Conservation (phyloP, 306 rosid genomes). For the Fragaria vesca region DNA sequence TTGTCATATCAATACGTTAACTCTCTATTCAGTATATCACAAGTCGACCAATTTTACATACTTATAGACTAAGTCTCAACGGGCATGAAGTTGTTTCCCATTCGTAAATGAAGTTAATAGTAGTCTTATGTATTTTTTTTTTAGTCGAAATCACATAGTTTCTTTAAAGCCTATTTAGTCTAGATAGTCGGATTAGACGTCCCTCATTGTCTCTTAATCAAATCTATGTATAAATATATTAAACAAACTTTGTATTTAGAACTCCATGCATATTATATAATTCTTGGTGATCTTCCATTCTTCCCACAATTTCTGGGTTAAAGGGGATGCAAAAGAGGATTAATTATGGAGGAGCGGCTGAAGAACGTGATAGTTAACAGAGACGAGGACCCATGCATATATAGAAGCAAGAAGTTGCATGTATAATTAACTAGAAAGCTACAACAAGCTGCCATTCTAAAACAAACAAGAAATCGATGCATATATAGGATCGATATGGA, state of each 20-base stretch:
- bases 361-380: conserved; percentile 27
- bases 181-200: too few species aligned
- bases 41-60: background rate
- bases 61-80: too few species aligned
- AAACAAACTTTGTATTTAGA: too few species aligned
- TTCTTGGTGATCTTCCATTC: background rate
- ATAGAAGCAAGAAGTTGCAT: conserved; percentile 25
- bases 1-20: background rate
- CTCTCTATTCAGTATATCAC: background rate
- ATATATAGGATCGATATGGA: background rate
- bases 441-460: background rate
- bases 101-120: too few species aligned
- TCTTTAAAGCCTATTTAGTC: too few species aligned
- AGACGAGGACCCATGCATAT: conserved; percentile 19
- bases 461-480: background rate
- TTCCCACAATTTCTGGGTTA: conserved; percentile 11
- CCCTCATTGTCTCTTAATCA: background rate
- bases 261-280: too few species aligned
- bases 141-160: too few species aligned
- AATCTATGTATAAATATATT: background rate
- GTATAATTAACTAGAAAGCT: background rate
- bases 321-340: background rate
- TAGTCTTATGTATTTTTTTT: too few species aligned
- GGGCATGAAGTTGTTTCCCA: too few species aligned
- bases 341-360: conserved; percentile 18